Conservation (phyloP, 805 yeast genomes). For the Citeromyces nyonsensis region DNA sequence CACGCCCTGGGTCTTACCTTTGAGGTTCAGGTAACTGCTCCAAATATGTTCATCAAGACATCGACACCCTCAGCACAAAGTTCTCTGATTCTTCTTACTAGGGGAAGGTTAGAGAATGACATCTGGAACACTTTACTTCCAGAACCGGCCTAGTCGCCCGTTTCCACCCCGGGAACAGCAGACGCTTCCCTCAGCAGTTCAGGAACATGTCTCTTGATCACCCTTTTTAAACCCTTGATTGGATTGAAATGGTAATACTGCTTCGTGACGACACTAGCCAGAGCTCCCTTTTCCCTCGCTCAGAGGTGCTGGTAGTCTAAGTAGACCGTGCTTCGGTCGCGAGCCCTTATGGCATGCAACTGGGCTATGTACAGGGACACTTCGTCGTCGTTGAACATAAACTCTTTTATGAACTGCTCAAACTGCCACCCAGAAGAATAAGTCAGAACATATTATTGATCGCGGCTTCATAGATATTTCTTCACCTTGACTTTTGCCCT, state of each 20-base stretch:
- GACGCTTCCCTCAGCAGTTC: slow-evolving; percentile 33
- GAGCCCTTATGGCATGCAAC: slow-evolving; percentile 63
- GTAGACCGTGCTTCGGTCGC: slow-evolving; percentile 64
- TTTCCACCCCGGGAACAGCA: slow-evolving; percentile 12
- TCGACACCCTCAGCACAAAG: slow-evolving; percentile 85
- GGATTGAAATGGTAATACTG: slow-evolving; percentile 92
- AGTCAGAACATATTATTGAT: too few relatives aligned
- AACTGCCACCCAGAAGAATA: too few relatives aligned
- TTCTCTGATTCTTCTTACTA: slow-evolving; percentile 76
- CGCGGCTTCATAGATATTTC: too few relatives aligned
- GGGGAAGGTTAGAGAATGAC: slow-evolving; percentile 75
- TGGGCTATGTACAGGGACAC: slow-evolving; percentile 49
- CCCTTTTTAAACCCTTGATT: slow-evolving; percentile 54
- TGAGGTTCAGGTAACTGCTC: slow-evolving; percentile 91
- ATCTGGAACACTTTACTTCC: slow-evolving; percentile 58
- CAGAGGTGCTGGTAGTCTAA: slow-evolving; percentile 74
- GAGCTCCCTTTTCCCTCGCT: slow-evolving; percentile 66
- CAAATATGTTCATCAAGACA: slow-evolving; percentile 67
- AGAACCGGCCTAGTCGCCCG: slow-evolving; percentile 32
- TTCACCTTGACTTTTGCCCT: too few relatives aligned
- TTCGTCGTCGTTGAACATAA: slow-evolving; percentile 19
- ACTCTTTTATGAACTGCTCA: slow-evolving; percentile 69
- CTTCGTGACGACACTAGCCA: slow-evolving; percentile 79
- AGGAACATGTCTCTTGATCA: slow-evolving; percentile 67
- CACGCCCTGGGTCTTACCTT: slow-evolving; percentile 98